phyloP scores from a whole-genome alignment of 495 filamentous ascomycete genomes.

The Penicillium cinerascens region DNA sequence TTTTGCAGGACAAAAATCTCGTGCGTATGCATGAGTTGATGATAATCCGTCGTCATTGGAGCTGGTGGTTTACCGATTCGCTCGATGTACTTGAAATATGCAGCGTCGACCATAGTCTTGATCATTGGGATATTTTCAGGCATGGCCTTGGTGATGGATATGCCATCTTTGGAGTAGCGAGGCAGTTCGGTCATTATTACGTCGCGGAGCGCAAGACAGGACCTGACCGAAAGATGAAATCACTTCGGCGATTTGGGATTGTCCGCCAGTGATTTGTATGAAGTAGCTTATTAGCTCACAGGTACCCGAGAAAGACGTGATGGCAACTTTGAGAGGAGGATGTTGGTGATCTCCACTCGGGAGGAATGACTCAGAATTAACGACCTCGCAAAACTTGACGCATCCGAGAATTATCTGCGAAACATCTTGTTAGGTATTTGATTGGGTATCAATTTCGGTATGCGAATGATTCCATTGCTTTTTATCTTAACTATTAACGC shows the following conservation, averaged over 20 bases:
- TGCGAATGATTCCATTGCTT: too few species aligned
- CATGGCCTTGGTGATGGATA: constrained; percentile 21
- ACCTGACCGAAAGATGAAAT: not conserved
- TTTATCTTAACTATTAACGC: not conserved
- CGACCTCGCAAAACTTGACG: too few species aligned
- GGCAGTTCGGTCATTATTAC: not conserved
- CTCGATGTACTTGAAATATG: constrained; percentile 36
- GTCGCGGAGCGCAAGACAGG: not conserved
- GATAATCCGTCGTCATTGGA: constrained; percentile 32
- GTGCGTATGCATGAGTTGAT: constrained; percentile 12
- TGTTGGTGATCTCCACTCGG: not conserved
- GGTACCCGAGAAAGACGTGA: too few species aligned
- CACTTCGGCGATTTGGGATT: not conserved
- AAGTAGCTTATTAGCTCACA: not conserved
- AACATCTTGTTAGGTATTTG: too few species aligned
- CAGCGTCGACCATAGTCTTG: constrained; percentile 25
- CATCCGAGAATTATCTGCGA: too few species aligned
- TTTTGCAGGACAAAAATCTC: constrained; percentile 16
- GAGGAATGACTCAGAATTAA: too few species aligned
- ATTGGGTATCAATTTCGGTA: too few species aligned
- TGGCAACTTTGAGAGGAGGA: not conserved
- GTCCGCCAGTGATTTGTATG: not conserved
- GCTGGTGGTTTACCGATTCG: constrained; percentile 36
- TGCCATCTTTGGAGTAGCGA: constrained; percentile 2
- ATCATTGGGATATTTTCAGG: constrained; percentile 22